Evolutionary conservation across 345 rosid genomes (phyloP), one percentile per base, ranked within the genome.

Genomic region (Syzygium aromaticum): DNA sequence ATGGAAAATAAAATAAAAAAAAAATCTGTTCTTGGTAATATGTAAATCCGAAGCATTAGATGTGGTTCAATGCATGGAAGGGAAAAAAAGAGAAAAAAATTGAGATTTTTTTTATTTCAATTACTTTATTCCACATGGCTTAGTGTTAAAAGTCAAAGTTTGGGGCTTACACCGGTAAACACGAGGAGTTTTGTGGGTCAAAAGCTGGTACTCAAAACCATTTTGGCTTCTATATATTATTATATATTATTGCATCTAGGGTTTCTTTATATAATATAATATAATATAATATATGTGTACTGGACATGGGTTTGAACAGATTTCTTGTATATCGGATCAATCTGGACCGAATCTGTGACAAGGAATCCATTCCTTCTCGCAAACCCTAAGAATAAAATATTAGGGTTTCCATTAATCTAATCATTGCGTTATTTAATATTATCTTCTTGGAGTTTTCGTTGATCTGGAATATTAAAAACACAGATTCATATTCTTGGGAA

Each of bases 51-150:
- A 40, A 40, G 43, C 43, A 40, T 40, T 40, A 40, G 43, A 40
- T 40, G 43, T 40, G 43, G 5, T 40, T 40, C 43, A 40, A 40
- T 40, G 16, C 16, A 25, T 27, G 64, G 28, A 12, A 2, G 30
- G 30, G 8, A 59, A 27, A 27, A 59, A 27, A 59, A 6, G 43
- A 40, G 43, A 40, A 25, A 5, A 61, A 13, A n/a, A 12, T 27
- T 8, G 3, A 27, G 33, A n/a, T 61, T 61, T 61, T 61, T 61
- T 27, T 17, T 61, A 16, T 17, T 0, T 61, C 0, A 0, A 61
- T 61, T n/a, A 61, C 33, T 61, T 61, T n/a, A 0, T 61, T 61
- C 33, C 17, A 61, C 0, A n/a, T 10, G 0, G 28, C 30, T 59
- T 15, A 7, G 67, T 27, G 15, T 5, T 11, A 27, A 59, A 59